Evolutionary conservation across 2,329 filamentous ascomycete genomes (phyloP), one percentile per base, ranked within the genome.

Genomic region (Dothiorella sarmentorum): DNA sequence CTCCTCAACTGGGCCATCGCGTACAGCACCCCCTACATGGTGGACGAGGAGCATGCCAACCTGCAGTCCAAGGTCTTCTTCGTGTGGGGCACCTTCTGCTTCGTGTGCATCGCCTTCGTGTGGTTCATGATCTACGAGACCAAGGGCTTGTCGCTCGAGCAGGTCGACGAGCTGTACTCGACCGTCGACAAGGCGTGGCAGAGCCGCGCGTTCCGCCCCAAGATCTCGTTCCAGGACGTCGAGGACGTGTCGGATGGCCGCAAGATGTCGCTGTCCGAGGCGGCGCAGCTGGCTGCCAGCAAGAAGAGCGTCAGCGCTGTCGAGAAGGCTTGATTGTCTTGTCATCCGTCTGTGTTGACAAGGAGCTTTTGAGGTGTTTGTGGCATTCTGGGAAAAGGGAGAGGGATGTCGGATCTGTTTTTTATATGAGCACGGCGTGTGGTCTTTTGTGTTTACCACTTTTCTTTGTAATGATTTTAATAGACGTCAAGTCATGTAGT

Each of bases 161-260:
- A 90, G 75, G 89, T 91, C 67, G 87, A 90, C 71, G 88, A 90
- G 73, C 85, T 91, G 76, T 90, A 90, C 74, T 86, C 88, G 69
- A 82, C 87, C 62, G 84, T 90, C 59, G 77, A 81, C 56, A 80
- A 86, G 63, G 87, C 87, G 0, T 90, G 87, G 87, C 82, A 89
- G 67, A 88, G 84, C 75, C 83, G 81, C 65, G 63, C 70, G 13
- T 90, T 90, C 68, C 80, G 85, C 63, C 87, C 87, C 1, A 59
- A 64, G 26, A 59, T 76, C 13, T 60, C 61, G 0, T 74, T 70
- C 49, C 61, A 65, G 4, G 71, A 73, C 11, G 62, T 73, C 4
- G 70, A 73, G 40, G 51, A 62, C 4, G 56, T 63, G 7, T 42
- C 17, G 1, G 45, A 64, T 13, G 56, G 63, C 15, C 62, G 65